Evolutionary conservation across 441 rosid species (phyloP), one percentile per base, ranked within the genome.

Genomic region (Bocquillonia castaneifolia): DNA sequence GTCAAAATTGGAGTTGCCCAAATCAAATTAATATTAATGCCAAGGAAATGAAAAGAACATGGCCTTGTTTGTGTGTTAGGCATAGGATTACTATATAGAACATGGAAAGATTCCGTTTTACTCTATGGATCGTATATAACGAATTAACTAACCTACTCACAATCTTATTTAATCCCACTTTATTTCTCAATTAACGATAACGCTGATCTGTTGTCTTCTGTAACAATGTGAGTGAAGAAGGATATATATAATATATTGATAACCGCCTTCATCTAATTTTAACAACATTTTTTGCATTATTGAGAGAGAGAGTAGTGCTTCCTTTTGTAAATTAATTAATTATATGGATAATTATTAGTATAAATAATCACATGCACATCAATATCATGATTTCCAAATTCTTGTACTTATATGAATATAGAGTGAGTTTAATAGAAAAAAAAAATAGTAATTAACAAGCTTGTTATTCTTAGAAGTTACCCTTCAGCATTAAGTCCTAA

Each of bases 51-150:
- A 72, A 65, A 82, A 81, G 88, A 82, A 56, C 8, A 67, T 71
- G 14, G 67, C 54, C 3, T 57, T 65, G 61, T 57, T 66, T 68
- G 60, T 68, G 64, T 55, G 72, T 20, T 72, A 54, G 36, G 56
- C 22, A n/a, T n/a, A n/a, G n/a, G n/a, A n/a, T 72, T 25, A 51
- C 62, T 32, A 69, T 61, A 71, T 61, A 72, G 74, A 87, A 91
- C 93, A 81, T 91, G 97, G 80, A 67, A 84, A 85, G 97, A 91
- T 91, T 85, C 97, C 80, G 63, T 71, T 71, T 63, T 58, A 67
- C 81, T 82, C 79, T 77, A 84, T 84, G n/a, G n/a, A n/a, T n/a
- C n/a, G n/a, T 75, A 85, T 67, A 77, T 71, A 54, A 73, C 69
- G 0, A 71, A 55, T 17, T 73, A 77, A 81, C 81, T 77, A 76